Evolutionary conservation across 768 basidiomycete genomes (phyloP).

Genomic region (Boletus rubescentipes): DNA sequence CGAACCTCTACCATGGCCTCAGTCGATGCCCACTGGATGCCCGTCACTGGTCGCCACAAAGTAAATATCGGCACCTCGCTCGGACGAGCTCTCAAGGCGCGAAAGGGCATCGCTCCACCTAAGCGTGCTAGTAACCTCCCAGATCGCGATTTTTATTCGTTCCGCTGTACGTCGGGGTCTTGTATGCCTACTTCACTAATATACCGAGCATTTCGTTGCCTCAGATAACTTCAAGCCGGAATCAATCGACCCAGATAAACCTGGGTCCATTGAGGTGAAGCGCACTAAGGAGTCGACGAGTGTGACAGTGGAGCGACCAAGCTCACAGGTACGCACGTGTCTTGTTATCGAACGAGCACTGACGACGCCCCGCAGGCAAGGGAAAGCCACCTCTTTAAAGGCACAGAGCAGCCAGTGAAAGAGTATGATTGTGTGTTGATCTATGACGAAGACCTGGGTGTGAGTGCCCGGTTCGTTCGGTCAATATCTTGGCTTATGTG

Average conservation of each 20-base stretch:
- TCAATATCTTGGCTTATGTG: slow-evolving; percentile 7
- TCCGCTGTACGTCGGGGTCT: slow-evolving; percentile 57
- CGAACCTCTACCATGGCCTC: slow-evolving; percentile 43
- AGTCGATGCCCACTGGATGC: slow-evolving; percentile 52
- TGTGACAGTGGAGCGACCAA: slow-evolving; percentile 64
- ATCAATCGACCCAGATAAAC: slow-evolving; percentile 62
- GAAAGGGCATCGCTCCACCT: slow-evolving; percentile 50
- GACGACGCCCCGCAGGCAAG: slow-evolving; percentile 38
- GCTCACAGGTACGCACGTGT: slow-evolving; percentile 49
- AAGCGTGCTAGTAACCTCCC: slow-evolving; percentile 46
- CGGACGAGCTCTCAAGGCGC: slow-evolving; percentile 63
- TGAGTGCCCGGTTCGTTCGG: slow-evolving; percentile 33
- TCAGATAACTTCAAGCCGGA: slow-evolving; percentile 77
- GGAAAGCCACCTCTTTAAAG: slow-evolving; percentile 56
- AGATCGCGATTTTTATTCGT: slow-evolving; percentile 72
- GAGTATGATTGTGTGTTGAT: slow-evolving; percentile 78
- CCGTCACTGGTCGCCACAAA: slow-evolving; percentile 53
- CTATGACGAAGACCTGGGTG: slow-evolving; percentile 73
- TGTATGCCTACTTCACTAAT: background rate
- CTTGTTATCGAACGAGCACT: background rate
- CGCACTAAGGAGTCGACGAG: slow-evolving; percentile 50
- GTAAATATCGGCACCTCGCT: slow-evolving; percentile 66
- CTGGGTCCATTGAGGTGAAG: slow-evolving; percentile 64
- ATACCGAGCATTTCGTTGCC: background rate
- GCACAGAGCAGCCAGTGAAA: slow-evolving; percentile 56